Conservation (phyloP, 2,329 filamentous ascomycete species). For the Hypoxylon sp. region DNA sequence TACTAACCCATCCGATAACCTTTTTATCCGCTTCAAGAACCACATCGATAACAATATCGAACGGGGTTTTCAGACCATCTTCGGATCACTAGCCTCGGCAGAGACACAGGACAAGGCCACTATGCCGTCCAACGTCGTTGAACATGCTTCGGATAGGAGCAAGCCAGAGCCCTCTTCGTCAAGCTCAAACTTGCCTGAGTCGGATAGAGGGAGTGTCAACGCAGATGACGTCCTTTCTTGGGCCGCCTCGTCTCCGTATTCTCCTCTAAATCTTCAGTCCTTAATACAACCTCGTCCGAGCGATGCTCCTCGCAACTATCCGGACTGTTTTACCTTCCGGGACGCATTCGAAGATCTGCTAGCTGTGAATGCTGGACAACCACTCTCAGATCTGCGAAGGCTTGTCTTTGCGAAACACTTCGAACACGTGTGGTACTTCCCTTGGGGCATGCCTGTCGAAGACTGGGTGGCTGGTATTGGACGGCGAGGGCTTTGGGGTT, state of each 20-base stretch:
- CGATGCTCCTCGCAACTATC: conserved; percentile 53
- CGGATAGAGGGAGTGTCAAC: conserved; percentile 4
- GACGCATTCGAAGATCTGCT: conserved; percentile 71
- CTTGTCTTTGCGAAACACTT: conserved; percentile 30
- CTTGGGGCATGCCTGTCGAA: conserved; percentile 55
- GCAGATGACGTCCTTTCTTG: conserved; percentile 53
- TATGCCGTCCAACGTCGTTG: not conserved
- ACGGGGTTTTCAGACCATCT: conserved; percentile 48
- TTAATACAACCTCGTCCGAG: conserved; percentile 62
- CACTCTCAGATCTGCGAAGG: conserved; percentile 56
- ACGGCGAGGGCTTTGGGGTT: conserved; percentile 55
- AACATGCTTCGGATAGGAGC: not conserved
- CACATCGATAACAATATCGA: conserved; percentile 56
- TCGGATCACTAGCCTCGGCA: conserved; percentile 18
- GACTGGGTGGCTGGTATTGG: conserved; percentile 59
- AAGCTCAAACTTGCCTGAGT: not conserved
- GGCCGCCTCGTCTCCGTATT: conserved; percentile 58
- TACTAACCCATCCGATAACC: conserved; percentile 48
- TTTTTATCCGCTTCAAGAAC: conserved; percentile 58
- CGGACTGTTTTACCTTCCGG: conserved; percentile 62
- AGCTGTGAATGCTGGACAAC: conserved; percentile 58
- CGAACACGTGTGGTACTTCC: conserved; percentile 44
- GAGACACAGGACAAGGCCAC: conserved; percentile 8
- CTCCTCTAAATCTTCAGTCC: conserved; percentile 59
- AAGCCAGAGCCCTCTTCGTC: conserved; percentile 8